These are phyloP conservation scores for Penicillium hordei DNA, from an alignment of 2,329 filamentous ascomycete species.

Conservation along the genomic window DNA sequence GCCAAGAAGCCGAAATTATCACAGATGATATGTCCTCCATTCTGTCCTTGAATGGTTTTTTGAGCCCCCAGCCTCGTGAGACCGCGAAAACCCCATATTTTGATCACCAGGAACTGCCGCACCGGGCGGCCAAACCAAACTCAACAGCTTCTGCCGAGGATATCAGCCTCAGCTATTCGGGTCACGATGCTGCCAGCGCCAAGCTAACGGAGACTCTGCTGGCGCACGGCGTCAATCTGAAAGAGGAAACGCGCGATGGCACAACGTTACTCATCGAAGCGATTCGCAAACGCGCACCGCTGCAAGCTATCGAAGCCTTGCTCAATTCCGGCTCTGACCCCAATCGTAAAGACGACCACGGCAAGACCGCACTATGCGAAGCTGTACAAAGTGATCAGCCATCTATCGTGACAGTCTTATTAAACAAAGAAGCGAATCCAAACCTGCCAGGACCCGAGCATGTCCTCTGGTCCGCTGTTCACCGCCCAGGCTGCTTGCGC, in stretches of 20 bases:
- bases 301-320: constrained; percentile 58
- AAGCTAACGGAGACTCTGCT: constrained; percentile 61
- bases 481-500: constrained; percentile 59
- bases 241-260: constrained; percentile 55
- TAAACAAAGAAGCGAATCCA: constrained; percentile 63
- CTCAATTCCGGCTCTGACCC: constrained; percentile 61
- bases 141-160: background rate
- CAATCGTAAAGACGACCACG: constrained; percentile 60
- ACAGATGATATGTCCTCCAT: constrained; percentile 33
- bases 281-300: constrained; percentile 60
- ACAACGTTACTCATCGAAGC: constrained; percentile 61
- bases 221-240: constrained; percentile 61
- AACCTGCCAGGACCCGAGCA: constrained; percentile 70
- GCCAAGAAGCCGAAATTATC: constrained; percentile 16
- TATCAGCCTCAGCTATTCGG: constrained; percentile 2
- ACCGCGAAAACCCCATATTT: constrained; percentile 3
- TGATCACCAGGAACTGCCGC: background rate
- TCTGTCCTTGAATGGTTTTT: constrained; percentile 28
- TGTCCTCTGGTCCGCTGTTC: constrained; percentile 65
- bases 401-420: constrained; percentile 56
- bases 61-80: constrained; percentile 9
- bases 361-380: constrained; percentile 63
- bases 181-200: constrained; percentile 39
- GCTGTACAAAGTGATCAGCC: constrained; percentile 58
- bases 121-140: background rate